Percentiles rank a stretch among this genome's conserved stretches.
Conservation (phyloP, 805 yeast species). For the Saccharomycopsis javanensis region DNA sequence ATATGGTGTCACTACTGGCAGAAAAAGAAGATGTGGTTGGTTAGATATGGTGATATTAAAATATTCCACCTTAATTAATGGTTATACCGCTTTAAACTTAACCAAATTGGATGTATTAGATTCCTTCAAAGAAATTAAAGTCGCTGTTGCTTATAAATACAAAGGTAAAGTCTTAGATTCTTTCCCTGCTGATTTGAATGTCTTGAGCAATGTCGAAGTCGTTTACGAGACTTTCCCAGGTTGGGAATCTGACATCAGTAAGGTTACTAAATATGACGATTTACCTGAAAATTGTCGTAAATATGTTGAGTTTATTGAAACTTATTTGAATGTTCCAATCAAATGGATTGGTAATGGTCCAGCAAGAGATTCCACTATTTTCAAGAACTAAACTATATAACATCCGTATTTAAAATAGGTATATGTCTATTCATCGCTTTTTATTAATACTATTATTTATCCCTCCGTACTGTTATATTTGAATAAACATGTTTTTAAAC, state of each 20-base stretch:
- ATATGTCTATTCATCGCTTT: not conserved
- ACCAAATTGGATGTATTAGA: conserved; percentile 95
- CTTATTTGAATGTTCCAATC: conserved; percentile 72
- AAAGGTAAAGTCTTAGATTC: conserved; percentile 65
- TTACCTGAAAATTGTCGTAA: conserved; percentile 82
- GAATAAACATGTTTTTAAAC: too few species aligned
- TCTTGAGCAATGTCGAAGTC: conserved; percentile 83
- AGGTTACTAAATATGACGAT: conserved; percentile 57
- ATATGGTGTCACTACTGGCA: conserved; percentile 95
- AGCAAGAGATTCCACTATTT: conserved; percentile 52
- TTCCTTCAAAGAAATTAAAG: conserved; percentile 76
- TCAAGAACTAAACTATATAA: not conserved
- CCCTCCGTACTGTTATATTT: not conserved
- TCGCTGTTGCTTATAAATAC: conserved; percentile 74
- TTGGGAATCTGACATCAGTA: conserved; percentile 80
- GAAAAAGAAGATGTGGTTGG: conserved; percentile 99
- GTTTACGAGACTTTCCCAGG: conserved; percentile 89
- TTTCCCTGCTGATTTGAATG: conserved; percentile 88
- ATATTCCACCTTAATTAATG: conserved; percentile 86
- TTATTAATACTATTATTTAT: not conserved
- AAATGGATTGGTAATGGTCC: conserved; percentile 99
- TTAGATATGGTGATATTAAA: conserved; percentile 89
- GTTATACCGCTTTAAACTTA: conserved; percentile 88
- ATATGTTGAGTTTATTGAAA: conserved; percentile 79
- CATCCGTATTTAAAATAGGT: not conserved